phyloP scores from a whole-genome alignment of 805 yeast genomes.

The Metschnikowia continentalis region DNA sequence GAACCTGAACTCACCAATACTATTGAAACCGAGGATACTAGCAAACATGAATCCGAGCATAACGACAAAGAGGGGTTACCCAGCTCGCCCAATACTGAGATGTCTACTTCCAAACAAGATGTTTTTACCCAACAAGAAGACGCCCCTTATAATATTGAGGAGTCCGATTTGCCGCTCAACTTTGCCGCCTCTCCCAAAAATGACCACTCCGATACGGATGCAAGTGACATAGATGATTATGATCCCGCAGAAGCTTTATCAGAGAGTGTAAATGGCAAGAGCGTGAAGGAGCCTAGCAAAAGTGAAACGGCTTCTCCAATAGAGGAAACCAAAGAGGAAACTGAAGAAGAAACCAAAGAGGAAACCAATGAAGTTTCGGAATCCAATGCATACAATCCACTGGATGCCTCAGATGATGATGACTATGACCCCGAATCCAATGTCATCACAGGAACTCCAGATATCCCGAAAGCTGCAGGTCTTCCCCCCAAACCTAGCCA shows the following conservation, averaged over 20 bases:
- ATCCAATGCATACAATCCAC: too few species aligned
- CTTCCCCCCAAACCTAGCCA: conserved; percentile 15
- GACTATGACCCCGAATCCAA: conserved; percentile 15
- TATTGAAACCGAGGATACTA: too few species aligned
- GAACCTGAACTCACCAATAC: background rate
- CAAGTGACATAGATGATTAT: background rate
- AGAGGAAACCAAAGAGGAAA: background rate
- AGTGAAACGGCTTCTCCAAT: background rate
- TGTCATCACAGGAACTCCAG: background rate
- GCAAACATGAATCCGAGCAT: background rate
- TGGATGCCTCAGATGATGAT: conserved; percentile 8
- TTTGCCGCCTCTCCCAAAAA: background rate
- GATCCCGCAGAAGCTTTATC: conserved; percentile 3
- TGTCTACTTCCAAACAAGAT: too few species aligned
- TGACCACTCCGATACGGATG: background rate
- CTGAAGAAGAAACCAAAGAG: background rate
- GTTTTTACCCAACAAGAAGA: background rate
- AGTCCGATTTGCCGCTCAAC: conserved; percentile 1
- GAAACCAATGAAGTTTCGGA: too few species aligned
- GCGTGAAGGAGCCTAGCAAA: background rate
- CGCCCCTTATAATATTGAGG: background rate
- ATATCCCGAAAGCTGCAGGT: background rate
- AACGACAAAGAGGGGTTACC: background rate
- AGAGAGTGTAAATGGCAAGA: background rate
- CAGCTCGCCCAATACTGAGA: background rate